Base-by-base conservation (phyloP, 495 filamentous ascomycete species). In the Aspergillus biplanus region DNA sequence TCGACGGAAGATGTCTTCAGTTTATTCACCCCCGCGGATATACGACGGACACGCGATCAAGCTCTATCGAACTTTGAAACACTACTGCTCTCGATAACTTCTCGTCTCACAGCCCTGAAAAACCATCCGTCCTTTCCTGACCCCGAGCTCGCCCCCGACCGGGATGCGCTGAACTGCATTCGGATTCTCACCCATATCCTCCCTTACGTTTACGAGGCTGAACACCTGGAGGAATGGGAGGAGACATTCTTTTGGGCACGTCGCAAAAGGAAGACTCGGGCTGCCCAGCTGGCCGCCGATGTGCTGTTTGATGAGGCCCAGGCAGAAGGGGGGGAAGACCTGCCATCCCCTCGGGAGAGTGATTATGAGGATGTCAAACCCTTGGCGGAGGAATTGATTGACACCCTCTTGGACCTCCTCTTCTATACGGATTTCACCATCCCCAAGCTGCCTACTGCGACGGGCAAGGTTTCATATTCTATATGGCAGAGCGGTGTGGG, bases 401-500 rank as follows among this genome's bases (percentile, higher is more conserved):
- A 98, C 72, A 92, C 91, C 4, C 80, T 98, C 27, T 78, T 94
- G 58, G 95, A 97, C 69, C 76, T 98, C 55, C 82, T 98, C 15
- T 99, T 99, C 83, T 97, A 90, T 73, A 87, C 90, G 21, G 90
- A 90, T 49, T 90, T 99, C 71, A 97, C 93, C 0, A 82, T 97
- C 7, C 93, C 93, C 0, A 72, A 78, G 50, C 75, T 80, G 5
- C 75, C 86, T 11, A 83, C 88, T 49, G 87, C 86, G 42, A 91
- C 90, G 70, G 82, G 82, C 65, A 97, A 96, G 73, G 89, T 97
- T 44, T 90, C 90, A 13, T 96, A 92, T 78, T 88, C 92, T 39
- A 98, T 99, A 67, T 99, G 95, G 95, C 92, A 97, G 75, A 97
- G 90, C 67, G 95, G 95, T 31, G 94, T 99, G 52, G 95, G 95